phyloP scores from a whole-genome alignment of 495 filamentous ascomycete genomes.

The Trichoderma orchidacearum region DNA sequence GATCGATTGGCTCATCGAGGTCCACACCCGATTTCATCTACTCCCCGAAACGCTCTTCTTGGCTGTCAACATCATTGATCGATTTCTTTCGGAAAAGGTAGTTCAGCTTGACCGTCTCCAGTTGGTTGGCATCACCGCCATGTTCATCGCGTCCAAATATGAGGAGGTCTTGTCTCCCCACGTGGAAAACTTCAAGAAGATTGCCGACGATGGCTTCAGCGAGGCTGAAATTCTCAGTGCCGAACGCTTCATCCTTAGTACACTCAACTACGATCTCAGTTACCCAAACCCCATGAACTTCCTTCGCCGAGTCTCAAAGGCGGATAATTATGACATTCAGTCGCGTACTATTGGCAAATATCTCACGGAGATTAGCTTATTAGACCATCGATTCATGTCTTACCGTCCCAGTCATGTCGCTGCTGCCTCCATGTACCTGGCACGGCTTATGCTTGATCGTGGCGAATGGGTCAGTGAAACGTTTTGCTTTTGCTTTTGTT shows the following conservation, averaged over 20 bases:
- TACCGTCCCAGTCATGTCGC: constrained; percentile 80
- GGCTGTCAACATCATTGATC: constrained; percentile 94
- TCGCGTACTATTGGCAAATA: constrained; percentile 95
- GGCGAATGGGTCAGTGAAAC: constrained; percentile 67
- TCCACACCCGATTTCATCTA: constrained; percentile 91
- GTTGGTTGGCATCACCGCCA: constrained; percentile 91
- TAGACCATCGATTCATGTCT: constrained; percentile 84
- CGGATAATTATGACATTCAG: constrained; percentile 95
- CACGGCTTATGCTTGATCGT: constrained; percentile 75
- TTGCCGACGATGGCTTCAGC: constrained; percentile 93
- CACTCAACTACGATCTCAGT: constrained; percentile 93
- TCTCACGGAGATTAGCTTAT: constrained; percentile 90
- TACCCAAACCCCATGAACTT: constrained; percentile 99
- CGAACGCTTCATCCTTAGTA: constrained; percentile 79
- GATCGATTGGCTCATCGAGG: constrained; percentile 96
- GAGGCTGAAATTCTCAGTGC: constrained; percentile 94
- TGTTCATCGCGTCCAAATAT: constrained; percentile 99
- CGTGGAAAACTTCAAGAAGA: constrained; percentile 89
- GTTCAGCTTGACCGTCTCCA: constrained; percentile 92
- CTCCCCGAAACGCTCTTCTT: constrained; percentile 97
- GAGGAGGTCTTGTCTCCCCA: constrained; percentile 96
- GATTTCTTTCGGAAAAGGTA: constrained; percentile 85
- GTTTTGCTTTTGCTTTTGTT: no score
- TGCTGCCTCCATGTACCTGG: constrained; percentile 88
- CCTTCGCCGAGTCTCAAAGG: constrained; percentile 92